Conservation (phyloP, 805 yeast genomes). For the Suhomyces kilbournensis region DNA sequence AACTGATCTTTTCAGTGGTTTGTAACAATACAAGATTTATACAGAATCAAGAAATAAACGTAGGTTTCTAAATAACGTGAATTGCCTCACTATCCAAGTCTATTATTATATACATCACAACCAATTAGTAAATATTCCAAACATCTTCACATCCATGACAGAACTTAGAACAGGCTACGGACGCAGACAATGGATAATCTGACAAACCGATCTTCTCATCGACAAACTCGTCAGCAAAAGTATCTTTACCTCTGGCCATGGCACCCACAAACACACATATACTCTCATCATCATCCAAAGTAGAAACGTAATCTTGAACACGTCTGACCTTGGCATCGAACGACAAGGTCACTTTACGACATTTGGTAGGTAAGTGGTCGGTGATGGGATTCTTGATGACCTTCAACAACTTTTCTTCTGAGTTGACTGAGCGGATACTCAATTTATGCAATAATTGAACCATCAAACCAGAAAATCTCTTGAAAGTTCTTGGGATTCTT, state of each 20-base stretch:
- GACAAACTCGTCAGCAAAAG: conserved; percentile 93
- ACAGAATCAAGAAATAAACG: not conserved
- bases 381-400: conserved; percentile 97
- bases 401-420: conserved; percentile 88
- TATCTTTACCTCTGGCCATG: conserved; percentile 98
- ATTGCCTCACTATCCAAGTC: not conserved
- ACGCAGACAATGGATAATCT: conserved; percentile 92
- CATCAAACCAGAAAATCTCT: conserved; percentile 96
- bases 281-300: conserved; percentile 83
- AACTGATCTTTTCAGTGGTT: not conserved
- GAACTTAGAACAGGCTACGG: conserved; percentile 96
- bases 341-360: conserved; percentile 88
- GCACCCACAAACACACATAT: conserved; percentile 98
- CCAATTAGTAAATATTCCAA: conserved; percentile 66
- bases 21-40: not conserved
- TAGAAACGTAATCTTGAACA: conserved; percentile 82
- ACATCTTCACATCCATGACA: conserved; percentile 99
- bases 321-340: conserved; percentile 86
- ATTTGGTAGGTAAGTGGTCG: conserved; percentile 93
- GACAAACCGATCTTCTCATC: conserved; percentile 96
- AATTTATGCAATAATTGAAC: conserved; percentile 92
- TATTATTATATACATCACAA: not conserved
- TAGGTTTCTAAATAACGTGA: not conserved
- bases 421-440: conserved; percentile 89
- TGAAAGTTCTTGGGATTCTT: conserved; percentile 96